Evolutionary conservation across 371 early-diverging fungal genomes (phyloP).

Genomic region (Mucor irregularis): DNA sequence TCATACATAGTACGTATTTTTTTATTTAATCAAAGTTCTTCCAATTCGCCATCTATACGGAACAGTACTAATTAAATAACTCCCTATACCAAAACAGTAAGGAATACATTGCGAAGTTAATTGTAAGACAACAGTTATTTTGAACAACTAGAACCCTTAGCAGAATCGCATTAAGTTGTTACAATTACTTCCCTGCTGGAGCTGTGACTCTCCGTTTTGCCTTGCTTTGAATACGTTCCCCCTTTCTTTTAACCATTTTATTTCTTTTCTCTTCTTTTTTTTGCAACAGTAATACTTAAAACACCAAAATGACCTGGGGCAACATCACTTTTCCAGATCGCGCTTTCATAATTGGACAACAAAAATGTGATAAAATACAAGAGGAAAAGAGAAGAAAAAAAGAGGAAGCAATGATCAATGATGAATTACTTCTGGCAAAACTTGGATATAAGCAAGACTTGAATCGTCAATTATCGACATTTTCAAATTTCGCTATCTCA

Average conservation of each 20-base stretch:
- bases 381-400: not conserved
- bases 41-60: no score
- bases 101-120: no score
- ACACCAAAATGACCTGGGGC: not conserved
- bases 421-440: constrained; percentile 27
- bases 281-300: not conserved
- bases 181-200: no score
- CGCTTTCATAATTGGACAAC: not conserved
- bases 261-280: not conserved
- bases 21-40: no score
- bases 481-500: constrained; percentile 50
- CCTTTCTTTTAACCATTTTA: not conserved
- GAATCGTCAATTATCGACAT: constrained; percentile 23
- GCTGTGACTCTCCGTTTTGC: no score
- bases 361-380: not conserved
- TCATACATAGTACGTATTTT: no score
- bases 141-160: no score
- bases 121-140: no score
- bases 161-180: no score
- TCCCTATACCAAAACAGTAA: no score
- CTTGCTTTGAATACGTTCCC: no score
- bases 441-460: constrained; percentile 30
- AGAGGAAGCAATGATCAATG: constrained; percentile 10
- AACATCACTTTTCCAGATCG: constrained; percentile 9
- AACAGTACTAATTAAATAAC: no score